phyloP scores from a whole-genome alignment of 164 flowering plant species.

The Vitis rotundifolia region DNA sequence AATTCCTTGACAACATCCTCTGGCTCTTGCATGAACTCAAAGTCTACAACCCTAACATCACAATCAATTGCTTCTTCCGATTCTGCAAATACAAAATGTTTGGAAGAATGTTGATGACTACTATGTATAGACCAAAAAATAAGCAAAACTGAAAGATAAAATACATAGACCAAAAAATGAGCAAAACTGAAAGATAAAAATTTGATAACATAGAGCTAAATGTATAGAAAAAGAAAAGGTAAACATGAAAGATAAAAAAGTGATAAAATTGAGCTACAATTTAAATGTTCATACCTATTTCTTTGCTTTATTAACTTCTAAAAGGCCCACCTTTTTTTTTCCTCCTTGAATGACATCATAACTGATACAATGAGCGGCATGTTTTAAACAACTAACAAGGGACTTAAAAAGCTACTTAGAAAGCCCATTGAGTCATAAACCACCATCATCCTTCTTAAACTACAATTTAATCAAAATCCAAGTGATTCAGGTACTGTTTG shows the following conservation, averaged over 20 bases:
- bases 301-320: no score
- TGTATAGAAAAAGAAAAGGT: no score
- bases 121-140: neutral
- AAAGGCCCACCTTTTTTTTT: no score
- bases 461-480: no score
- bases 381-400: no score
- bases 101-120: neutral
- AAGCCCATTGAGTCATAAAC: no score
- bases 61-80: conserved; percentile 24
- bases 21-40: conserved; percentile 23
- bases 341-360: no score
- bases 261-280: neutral
- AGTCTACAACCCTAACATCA: conserved; percentile 12
- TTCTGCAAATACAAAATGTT: conserved; percentile 10
- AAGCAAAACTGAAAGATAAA: neutral
- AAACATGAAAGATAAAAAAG: neutral
- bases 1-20: conserved; percentile 31
- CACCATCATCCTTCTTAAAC: no score
- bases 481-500: no score
- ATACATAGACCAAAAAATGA: neutral
- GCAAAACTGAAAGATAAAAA: neutral
- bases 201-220: neutral
- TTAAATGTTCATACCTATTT: neutral
- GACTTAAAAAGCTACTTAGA: no score
- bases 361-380: no score